Conservation (phyloP, 1,139 yeast genomes). For the Nakaseomyces uthaithaninus region DNA sequence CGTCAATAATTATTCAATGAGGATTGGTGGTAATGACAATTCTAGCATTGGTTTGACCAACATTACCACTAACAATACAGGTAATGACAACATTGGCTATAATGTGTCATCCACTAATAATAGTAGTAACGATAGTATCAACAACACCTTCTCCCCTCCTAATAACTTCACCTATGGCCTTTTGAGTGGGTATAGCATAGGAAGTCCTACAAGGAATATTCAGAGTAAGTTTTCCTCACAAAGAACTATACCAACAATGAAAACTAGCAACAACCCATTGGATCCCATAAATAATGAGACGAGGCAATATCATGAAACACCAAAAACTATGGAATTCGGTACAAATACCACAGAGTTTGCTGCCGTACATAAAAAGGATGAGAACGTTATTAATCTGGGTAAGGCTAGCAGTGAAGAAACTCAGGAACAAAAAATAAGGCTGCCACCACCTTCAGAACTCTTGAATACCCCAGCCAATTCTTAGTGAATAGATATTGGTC, state of each 20-base stretch:
- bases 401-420: conserved; percentile 3
- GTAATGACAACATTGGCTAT: background rate
- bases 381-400: background rate
- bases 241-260: conserved; percentile 5
- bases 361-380: background rate
- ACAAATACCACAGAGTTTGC: too few species aligned
- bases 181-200: conserved; percentile 4
- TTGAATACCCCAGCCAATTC: conserved; percentile 1
- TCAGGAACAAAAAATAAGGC: background rate
- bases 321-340: background rate
- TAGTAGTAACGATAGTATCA: background rate
- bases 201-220: conserved; percentile 1
- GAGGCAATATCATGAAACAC: background rate
- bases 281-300: background rate
- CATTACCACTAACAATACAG: background rate
- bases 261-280: background rate
- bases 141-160: conserved; percentile 1
- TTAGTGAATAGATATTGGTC: background rate
- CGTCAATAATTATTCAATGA: background rate
- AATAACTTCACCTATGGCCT: conserved; percentile 4
- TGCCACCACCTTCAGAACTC: conserved; percentile 5
- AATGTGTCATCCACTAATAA: conserved; percentile 5
- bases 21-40: background rate
- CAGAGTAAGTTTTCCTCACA: conserved; percentile 4
- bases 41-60: background rate